phyloP scores from a whole-genome alignment of 179 eudicot species.

The Beta macrorhiza region DNA sequence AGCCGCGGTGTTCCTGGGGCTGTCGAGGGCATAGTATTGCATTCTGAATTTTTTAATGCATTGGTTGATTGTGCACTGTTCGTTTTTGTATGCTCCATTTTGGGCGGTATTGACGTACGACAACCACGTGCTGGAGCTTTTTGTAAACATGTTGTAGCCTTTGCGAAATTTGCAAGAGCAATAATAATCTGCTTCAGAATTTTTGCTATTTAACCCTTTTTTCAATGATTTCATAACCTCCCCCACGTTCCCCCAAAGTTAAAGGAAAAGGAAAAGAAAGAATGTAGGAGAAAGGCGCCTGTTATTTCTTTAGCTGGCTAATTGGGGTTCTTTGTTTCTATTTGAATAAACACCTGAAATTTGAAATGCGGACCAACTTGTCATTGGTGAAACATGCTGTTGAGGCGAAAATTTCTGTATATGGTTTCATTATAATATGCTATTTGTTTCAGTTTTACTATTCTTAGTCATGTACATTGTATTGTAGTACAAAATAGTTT shows the following conservation, averaged over 20 bases:
- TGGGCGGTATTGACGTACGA: background rate
- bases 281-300: too few species aligned
- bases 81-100: constrained; percentile 8
- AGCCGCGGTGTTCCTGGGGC: constrained; percentile 79
- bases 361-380: background rate
- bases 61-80: background rate
- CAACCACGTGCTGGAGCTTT: constrained; percentile 1
- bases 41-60: background rate
- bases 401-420: background rate
- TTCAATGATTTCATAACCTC: background rate
- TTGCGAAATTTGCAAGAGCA: constrained; percentile 6
- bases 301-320: too few species aligned
- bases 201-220: background rate
- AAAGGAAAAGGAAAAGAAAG: too few species aligned
- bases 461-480: background rate
- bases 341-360: background rate
- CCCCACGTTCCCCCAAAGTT: too few species aligned
- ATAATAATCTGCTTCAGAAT: constrained; percentile 17
- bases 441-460: background rate
- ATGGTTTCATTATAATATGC: background rate
- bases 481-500: background rate
- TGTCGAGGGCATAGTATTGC: constrained; percentile 40
- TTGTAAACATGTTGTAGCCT: constrained; percentile 9
- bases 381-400: background rate
- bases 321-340: background rate